Evolutionary conservation across 179 eudicot species (phyloP).

Genomic region (Amaranthus tricolor): DNA sequence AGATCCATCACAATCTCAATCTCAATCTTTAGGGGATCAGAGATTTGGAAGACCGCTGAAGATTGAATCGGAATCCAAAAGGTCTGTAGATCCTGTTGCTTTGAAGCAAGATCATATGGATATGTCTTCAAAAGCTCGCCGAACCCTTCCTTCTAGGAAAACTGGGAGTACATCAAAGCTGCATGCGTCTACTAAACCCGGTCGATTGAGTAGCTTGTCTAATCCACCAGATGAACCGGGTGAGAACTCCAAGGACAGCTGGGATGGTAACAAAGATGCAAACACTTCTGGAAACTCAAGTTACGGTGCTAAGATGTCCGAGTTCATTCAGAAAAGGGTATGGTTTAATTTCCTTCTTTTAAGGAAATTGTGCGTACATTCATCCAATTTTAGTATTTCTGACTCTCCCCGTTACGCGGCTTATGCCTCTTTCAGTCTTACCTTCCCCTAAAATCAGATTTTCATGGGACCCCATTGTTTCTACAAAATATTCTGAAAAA

Average conservation of each 20-base stretch:
- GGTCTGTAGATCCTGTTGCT: conserved; percentile 38
- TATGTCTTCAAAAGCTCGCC: conserved; percentile 48
- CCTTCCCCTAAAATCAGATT: not conserved
- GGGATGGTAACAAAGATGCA: conserved; percentile 51
- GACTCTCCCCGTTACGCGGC: not conserved
- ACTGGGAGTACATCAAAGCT: conserved; percentile 49
- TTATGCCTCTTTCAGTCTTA: too few relatives aligned
- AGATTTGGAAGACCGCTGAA: conserved; percentile 45
- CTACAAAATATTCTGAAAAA: not conserved
- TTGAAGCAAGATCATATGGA: conserved; percentile 55
- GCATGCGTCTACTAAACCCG: conserved; percentile 48
- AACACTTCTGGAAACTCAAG: conserved; percentile 39
- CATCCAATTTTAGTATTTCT: not conserved
- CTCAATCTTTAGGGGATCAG: conserved; percentile 47
- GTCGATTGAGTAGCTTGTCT: conserved; percentile 41
- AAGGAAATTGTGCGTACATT: conserved; percentile 1
- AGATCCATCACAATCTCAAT: conserved; percentile 57
- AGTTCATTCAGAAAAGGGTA: conserved; percentile 78
- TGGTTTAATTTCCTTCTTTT: conserved; percentile 27
- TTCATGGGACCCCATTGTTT: not conserved
- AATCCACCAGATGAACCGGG: conserved; percentile 46
- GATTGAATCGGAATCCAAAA: conserved; percentile 47
- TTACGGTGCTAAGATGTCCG: conserved; percentile 65
- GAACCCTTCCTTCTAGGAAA: conserved; percentile 53
- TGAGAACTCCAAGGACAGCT: conserved; percentile 50